phyloP scores from a whole-genome alignment of 306 rosid genomes.

The Alnus rubra region DNA sequence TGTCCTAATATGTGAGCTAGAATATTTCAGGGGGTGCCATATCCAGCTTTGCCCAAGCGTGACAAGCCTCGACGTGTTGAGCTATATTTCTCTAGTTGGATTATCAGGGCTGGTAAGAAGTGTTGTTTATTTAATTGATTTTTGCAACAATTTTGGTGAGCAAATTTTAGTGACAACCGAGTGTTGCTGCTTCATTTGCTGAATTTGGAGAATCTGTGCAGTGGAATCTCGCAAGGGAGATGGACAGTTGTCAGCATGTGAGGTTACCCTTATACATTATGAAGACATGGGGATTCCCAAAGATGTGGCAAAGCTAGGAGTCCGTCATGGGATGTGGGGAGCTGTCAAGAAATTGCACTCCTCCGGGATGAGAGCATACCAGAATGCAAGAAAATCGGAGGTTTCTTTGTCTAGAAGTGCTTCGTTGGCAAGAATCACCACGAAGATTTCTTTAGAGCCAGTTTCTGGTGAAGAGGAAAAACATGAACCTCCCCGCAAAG shows the following conservation, averaged over 20 bases:
- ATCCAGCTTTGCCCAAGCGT: slow-evolving; percentile 79
- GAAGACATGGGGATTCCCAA: slow-evolving; percentile 99
- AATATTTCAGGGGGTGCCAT: slow-evolving; percentile 70
- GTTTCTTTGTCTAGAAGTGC: slow-evolving; percentile 66
- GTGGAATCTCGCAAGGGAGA: slow-evolving; percentile 94
- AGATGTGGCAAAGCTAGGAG: slow-evolving; percentile 94
- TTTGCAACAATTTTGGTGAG: slow-evolving; percentile 9
- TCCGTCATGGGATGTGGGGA: slow-evolving; percentile 99
- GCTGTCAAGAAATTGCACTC: slow-evolving; percentile 89
- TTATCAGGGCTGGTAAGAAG: slow-evolving; percentile 79
- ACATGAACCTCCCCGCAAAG: slow-evolving; percentile 20
- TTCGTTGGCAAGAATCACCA: slow-evolving; percentile 72
- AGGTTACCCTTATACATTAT: slow-evolving; percentile 84
- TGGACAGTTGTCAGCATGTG: slow-evolving; percentile 85
- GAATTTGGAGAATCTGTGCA: slow-evolving; percentile 46
- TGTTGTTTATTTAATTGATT: background rate
- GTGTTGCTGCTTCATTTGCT: slow-evolving; percentile 15
- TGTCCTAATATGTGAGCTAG: slow-evolving; percentile 32
- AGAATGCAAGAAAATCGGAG: slow-evolving; percentile 72
- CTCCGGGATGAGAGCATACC: slow-evolving; percentile 93
- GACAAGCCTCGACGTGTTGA: slow-evolving; percentile 98
- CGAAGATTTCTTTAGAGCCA: slow-evolving; percentile 56
- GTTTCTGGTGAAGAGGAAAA: slow-evolving; percentile 42
- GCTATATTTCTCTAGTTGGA: slow-evolving; percentile 90
- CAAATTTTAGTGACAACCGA: slow-evolving; percentile 13